Evolutionary conservation across 768 basidiomycete species (phyloP).

Genomic region (Rhodotorula sphaerocarpa): DNA sequence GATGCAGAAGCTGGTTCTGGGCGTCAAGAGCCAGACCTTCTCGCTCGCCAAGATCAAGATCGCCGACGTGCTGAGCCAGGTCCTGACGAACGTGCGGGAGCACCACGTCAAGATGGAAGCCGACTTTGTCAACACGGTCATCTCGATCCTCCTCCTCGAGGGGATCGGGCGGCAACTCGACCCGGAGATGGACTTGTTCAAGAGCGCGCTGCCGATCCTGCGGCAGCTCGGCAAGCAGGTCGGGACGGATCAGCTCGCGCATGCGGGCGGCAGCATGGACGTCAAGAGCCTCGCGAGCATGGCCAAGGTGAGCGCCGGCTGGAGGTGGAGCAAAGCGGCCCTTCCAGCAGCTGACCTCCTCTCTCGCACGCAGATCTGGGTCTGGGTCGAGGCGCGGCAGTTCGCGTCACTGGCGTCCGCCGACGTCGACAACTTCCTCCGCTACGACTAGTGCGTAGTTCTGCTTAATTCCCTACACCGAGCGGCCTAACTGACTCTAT

Average conservation of each 20-base stretch:
- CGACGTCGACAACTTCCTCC: slow-evolving; percentile 75
- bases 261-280: slow-evolving; percentile 24
- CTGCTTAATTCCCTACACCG: too few species aligned
- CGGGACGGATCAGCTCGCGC: slow-evolving; percentile 57
- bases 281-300: slow-evolving; percentile 65
- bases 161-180: slow-evolving; percentile 93
- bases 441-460: slow-evolving; percentile 67
- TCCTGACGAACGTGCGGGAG: slow-evolving; percentile 70
- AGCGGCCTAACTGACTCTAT: too few species aligned
- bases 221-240: slow-evolving; percentile 85
- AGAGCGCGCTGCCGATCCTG: slow-evolving; percentile 86
- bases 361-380: slow-evolving; percentile 60
- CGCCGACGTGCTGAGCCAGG: slow-evolving; percentile 81
- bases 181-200: slow-evolving; percentile 85
- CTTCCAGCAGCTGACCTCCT: slow-evolving; percentile 1
- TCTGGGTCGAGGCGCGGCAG: slow-evolving; percentile 84
- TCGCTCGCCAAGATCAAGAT: slow-evolving; percentile 95
- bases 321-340: too few species aligned
- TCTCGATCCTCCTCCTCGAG: slow-evolving; percentile 84
- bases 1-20: slow-evolving; percentile 91
- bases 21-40: slow-evolving; percentile 93
- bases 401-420: slow-evolving; percentile 69
- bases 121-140: slow-evolving; percentile 96
- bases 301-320: slow-evolving; percentile 59
- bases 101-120: slow-evolving; percentile 99